Percentiles rank a stretch among this genome's conserved stretches.
Evolutionary conservation across 2,329 filamentous ascomycete species (phyloP).

Genomic region (Didymella glomerata): DNA sequence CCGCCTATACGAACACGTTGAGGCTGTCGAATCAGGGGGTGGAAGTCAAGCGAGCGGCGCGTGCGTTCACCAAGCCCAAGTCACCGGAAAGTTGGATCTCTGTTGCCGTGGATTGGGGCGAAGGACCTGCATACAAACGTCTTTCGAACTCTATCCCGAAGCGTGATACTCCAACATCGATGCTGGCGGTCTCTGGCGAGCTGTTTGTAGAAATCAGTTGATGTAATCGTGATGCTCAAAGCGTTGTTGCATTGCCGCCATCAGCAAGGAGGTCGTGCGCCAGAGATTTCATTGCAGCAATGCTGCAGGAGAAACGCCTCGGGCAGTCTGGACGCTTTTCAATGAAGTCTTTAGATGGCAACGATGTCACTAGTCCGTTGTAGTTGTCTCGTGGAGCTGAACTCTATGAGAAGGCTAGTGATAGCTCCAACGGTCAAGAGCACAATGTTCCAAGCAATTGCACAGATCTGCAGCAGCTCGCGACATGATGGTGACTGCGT

Average conservation of each 20-base stretch:
- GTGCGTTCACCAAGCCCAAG: slow-evolving; percentile 30
- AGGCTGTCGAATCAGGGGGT: slow-evolving; percentile 28
- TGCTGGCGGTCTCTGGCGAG: background rate
- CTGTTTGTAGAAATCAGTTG: background rate
- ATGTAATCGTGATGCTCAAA: background rate
- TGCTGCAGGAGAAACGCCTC: slow-evolving; percentile 10
- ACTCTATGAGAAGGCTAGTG: background rate
- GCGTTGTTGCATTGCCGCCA: background rate
- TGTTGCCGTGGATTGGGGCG: slow-evolving; percentile 23
- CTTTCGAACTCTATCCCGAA: slow-evolving; percentile 8
- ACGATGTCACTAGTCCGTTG: slow-evolving; percentile 3
- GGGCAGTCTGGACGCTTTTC: slow-evolving; percentile 14
- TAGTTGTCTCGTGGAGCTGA: slow-evolving; percentile 4
- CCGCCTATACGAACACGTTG: slow-evolving; percentile 16
- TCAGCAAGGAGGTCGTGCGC: slow-evolving; percentile 8
- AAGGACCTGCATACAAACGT: slow-evolving; percentile 16
- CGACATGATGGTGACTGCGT: background rate
- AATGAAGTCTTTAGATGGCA: slow-evolving; percentile 1
- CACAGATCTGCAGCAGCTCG: background rate
- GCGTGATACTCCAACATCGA: background rate
- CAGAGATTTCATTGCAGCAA: background rate
- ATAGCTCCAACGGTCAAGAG: slow-evolving; percentile 5
- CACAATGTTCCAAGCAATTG: background rate
- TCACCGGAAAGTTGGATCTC: slow-evolving; percentile 30
- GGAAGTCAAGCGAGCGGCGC: slow-evolving; percentile 28